phyloP scores from a whole-genome alignment of 192 early-diverging fungal species.

The Coemansia interrupta region DNA sequence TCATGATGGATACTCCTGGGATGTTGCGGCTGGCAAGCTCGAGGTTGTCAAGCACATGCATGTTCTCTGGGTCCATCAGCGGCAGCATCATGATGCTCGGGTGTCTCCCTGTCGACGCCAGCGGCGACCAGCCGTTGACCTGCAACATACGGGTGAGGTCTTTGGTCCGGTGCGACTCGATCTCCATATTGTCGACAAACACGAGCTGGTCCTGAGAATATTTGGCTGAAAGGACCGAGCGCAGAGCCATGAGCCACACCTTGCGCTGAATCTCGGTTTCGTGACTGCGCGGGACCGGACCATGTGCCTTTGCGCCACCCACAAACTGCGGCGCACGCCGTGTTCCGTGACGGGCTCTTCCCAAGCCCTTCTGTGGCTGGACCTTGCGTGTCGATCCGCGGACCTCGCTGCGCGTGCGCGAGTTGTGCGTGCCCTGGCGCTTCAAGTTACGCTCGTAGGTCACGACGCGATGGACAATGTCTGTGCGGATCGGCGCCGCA shows the following conservation, averaged over 20 bases:
- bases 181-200: constrained; percentile 68
- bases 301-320: constrained; percentile 85
- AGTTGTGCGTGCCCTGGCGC: constrained; percentile 80
- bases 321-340: constrained; percentile 79
- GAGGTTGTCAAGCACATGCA: constrained; percentile 47
- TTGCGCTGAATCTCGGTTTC: constrained; percentile 79
- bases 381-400: constrained; percentile 77
- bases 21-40: constrained; percentile 63
- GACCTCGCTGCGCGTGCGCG: constrained; percentile 79
- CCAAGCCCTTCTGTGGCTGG: constrained; percentile 89
- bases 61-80: constrained; percentile 34
- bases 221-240: constrained; percentile 82
- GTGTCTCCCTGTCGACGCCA: constrained; percentile 14
- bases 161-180: constrained; percentile 58
- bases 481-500: constrained; percentile 67
- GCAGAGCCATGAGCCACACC: constrained; percentile 79
- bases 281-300: constrained; percentile 84
- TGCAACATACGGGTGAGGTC: constrained; percentile 53
- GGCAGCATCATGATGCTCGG: constrained; percentile 38
- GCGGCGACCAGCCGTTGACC: constrained; percentile 41
- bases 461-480: constrained; percentile 80
- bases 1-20: constrained; percentile 57
- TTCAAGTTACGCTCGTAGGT: constrained; percentile 80
- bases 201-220: constrained; percentile 84
- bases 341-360: constrained; percentile 84